These are phyloP conservation scores for Tetradesmus lagerheimii DNA, from an alignment of 139 green algal genomes.

Conservation along the genomic window DNA sequence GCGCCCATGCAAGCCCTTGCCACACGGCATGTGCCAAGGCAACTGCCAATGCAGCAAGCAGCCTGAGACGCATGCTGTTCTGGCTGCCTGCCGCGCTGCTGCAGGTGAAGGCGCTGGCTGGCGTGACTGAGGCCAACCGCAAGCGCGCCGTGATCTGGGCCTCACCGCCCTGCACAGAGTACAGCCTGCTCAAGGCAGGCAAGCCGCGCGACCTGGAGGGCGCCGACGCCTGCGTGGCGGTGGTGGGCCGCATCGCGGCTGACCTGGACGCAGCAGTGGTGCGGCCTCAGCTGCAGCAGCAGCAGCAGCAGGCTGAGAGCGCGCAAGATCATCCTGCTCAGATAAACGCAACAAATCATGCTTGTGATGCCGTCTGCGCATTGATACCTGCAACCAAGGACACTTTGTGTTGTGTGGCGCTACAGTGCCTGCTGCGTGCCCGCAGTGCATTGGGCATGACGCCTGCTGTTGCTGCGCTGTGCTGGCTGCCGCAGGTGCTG, in stretches of 20 bases:
- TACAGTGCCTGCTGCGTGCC: neutral
- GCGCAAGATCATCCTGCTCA: no score
- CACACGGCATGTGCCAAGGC: no score
- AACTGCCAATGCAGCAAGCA: neutral
- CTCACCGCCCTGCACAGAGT: neutral
- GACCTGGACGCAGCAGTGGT: neutral
- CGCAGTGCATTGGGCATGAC: neutral
- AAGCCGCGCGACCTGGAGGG: neutral
- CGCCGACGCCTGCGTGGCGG: neutral
- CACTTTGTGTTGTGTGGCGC: neutral
- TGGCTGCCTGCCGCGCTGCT: neutral
- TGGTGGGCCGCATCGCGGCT: neutral
- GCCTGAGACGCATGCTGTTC: neutral
- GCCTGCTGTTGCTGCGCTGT: neutral
- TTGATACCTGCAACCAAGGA: no score
- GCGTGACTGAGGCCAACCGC: neutral
- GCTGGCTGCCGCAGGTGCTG: slow-evolving; percentile 7
- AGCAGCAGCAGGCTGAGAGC: no score
- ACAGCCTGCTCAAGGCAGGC: neutral
- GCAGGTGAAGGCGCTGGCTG: neutral
- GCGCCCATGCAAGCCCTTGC: no score
- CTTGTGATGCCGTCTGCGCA: no score
- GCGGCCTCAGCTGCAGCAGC: neutral
- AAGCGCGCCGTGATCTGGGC: neutral
- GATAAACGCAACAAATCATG: no score